Conservation (phyloP, 2,329 filamentous ascomycete genomes). For the Tolypocladium capitatum region DNA sequence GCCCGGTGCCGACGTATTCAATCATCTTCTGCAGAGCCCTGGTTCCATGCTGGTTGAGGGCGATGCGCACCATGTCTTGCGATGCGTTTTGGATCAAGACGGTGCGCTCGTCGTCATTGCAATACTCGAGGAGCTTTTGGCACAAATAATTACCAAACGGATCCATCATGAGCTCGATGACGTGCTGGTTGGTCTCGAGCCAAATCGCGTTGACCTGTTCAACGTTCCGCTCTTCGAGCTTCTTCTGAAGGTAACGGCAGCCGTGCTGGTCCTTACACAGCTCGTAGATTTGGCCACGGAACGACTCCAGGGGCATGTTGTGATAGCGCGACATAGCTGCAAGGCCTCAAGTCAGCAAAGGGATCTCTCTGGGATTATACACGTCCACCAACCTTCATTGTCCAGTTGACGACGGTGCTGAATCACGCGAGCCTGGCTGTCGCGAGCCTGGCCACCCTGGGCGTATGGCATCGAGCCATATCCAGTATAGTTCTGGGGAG, state of each 20-base stretch:
- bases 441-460: conserved; percentile 44
- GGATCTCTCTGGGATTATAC: too few relatives aligned
- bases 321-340: conserved; percentile 65
- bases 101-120: conserved; percentile 89
- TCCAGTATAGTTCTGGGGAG: conserved; percentile 42
- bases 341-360: conserved; percentile 15
- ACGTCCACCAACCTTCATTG: conserved; percentile 44
- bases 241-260: conserved; percentile 92
- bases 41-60: conserved; percentile 93
- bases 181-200: conserved; percentile 81
- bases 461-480: conserved; percentile 39
- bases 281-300: conserved; percentile 71
- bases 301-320: conserved; percentile 68
- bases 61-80: conserved; percentile 79
- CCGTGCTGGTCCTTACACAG: conserved; percentile 97
- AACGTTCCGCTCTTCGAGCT: conserved; percentile 77
- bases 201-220: conserved; percentile 89
- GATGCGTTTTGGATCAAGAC: conserved; percentile 83
- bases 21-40: conserved; percentile 99
- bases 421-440: conserved; percentile 64
- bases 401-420: conserved; percentile 63
- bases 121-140: conserved; percentile 93
- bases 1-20: conserved; percentile 76
- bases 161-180: conserved; percentile 96
- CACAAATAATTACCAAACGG: conserved; percentile 98